Evolutionary conservation across 2,329 filamentous ascomycete genomes (phyloP).

Genomic region (Pezicula neosporulosa): DNA sequence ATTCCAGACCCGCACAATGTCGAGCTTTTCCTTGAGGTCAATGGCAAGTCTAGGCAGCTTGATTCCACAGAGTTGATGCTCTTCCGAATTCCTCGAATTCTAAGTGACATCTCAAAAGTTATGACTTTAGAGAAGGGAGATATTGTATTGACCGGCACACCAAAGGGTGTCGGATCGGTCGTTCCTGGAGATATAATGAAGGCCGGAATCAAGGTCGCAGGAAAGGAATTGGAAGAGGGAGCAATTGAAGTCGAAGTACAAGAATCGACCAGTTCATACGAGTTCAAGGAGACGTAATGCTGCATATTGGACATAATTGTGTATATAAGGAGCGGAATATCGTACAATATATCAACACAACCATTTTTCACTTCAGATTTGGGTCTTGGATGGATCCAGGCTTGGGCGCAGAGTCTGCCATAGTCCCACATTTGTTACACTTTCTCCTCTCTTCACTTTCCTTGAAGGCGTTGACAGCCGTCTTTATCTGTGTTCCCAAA

Average conservation of each 20-base stretch:
- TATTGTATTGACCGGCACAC: slow-evolving; percentile 93
- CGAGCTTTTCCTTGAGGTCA: slow-evolving; percentile 82
- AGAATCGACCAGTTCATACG: slow-evolving; percentile 74
- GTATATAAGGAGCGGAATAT: background rate
- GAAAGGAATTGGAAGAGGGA: slow-evolving; percentile 81
- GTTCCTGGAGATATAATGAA: slow-evolving; percentile 83
- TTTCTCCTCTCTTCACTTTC: slow-evolving; percentile 64
- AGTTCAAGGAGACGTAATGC: slow-evolving; percentile 67
- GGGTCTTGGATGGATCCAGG: slow-evolving; percentile 57
- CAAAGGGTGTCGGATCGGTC: slow-evolving; percentile 89
- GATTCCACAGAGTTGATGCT: slow-evolving; percentile 95
- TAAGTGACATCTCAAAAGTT: slow-evolving; percentile 89
- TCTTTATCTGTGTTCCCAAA: slow-evolving; percentile 91
- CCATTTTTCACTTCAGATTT: slow-evolving; percentile 36
- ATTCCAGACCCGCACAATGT: slow-evolving; percentile 87
- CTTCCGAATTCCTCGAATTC: slow-evolving; percentile 80
- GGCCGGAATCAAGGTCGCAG: slow-evolving; percentile 75
- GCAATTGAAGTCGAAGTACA: slow-evolving; percentile 79
- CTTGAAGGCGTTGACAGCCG: slow-evolving; percentile 80
- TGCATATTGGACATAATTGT: background rate
- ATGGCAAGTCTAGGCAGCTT: slow-evolving; percentile 71
- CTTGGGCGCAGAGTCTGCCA: slow-evolving; percentile 69
- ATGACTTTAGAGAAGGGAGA: slow-evolving; percentile 94
- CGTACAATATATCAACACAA: background rate
- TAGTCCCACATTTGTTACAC: slow-evolving; percentile 71